A percentile compares a stretch with the other conserved stretches of the same genome.
Evolutionary conservation across 805 yeast genomes (phyloP).

Genomic region (Teunomyces gatunensis): DNA sequence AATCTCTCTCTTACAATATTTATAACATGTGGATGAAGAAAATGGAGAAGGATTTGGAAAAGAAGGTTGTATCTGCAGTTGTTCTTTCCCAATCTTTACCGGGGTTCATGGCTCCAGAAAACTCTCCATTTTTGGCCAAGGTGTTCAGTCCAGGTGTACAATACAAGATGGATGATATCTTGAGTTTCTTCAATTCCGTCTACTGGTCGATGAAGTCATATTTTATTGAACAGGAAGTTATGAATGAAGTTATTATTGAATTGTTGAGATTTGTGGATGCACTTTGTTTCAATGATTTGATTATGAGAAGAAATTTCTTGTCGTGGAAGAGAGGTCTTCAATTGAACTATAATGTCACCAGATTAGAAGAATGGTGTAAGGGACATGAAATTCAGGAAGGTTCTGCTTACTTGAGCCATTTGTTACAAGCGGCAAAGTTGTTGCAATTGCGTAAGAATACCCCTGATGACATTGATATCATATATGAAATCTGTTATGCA

Average conservation of each 20-base stretch:
- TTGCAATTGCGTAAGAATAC: slow-evolving; percentile 89
- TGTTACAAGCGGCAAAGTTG: slow-evolving; percentile 89
- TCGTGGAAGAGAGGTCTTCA: slow-evolving; percentile 98
- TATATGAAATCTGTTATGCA: slow-evolving; percentile 92
- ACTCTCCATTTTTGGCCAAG: slow-evolving; percentile 76
- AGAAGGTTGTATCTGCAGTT: slow-evolving; percentile 92
- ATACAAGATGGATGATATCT: slow-evolving; percentile 91
- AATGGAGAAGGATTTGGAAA: slow-evolving; percentile 84
- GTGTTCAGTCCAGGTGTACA: slow-evolving; percentile 70
- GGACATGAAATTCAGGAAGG: slow-evolving; percentile 89
- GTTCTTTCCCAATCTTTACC: slow-evolving; percentile 93
- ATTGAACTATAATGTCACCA: slow-evolving; percentile 91
- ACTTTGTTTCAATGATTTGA: slow-evolving; percentile 88
- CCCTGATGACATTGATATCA: slow-evolving; percentile 83
- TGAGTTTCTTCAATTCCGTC: slow-evolving; percentile 84
- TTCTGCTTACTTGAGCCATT: slow-evolving; percentile 75
- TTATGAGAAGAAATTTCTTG: slow-evolving; percentile 90
- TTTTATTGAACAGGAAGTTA: slow-evolving; percentile 79
- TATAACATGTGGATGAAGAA: slow-evolving; percentile 97
- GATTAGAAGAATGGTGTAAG: slow-evolving; percentile 98
- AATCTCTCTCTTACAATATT: slow-evolving; percentile 86
- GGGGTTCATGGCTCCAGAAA: slow-evolving; percentile 88
- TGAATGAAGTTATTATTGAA: slow-evolving; percentile 80
- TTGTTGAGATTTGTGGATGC: slow-evolving; percentile 86
- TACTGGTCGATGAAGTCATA: slow-evolving; percentile 92